Conservation (phyloP, 176 grass and related monocot species). For the Phoenix dactylifera region DNA sequence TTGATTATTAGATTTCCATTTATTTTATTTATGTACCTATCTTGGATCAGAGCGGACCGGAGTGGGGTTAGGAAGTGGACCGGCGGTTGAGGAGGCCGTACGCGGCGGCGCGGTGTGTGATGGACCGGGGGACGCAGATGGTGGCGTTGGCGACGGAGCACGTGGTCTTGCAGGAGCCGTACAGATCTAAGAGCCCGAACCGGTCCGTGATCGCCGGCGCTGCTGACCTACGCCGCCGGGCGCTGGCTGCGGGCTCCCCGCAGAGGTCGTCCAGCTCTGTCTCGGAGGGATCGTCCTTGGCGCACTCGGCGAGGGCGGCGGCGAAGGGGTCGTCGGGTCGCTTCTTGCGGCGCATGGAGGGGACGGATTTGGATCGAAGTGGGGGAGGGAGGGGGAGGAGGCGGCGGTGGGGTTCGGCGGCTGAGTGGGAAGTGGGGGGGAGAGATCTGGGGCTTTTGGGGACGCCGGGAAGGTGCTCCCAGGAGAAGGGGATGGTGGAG, state of each 20-base stretch:
- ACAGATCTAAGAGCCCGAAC: slow-evolving; percentile 41
- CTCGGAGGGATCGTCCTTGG: slow-evolving; percentile 28
- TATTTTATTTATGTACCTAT: slow-evolving; percentile 40
- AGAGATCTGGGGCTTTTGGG: slow-evolving; percentile 33
- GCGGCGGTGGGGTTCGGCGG: slow-evolving; percentile 21
- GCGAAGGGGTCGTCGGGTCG: slow-evolving; percentile 6
- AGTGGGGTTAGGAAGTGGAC: background rate
- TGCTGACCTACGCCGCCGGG: too few relatives aligned
- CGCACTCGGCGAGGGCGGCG: slow-evolving; percentile 3
- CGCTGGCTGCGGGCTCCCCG: too few relatives aligned
- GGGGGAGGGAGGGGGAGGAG: slow-evolving; percentile 3
- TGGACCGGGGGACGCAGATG: slow-evolving; percentile 44
- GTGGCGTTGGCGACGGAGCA: slow-evolving; percentile 43
- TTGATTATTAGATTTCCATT: too few relatives aligned
- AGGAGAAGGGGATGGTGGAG: slow-evolving; percentile 89
- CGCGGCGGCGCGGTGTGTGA: background rate
- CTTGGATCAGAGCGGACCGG: slow-evolving; percentile 2
- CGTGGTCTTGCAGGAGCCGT: slow-evolving; percentile 55
- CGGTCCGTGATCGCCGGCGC: slow-evolving; percentile 7
- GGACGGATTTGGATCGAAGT: slow-evolving; percentile 11
- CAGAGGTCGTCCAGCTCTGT: slow-evolving; percentile 26
- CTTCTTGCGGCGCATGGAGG: background rate
- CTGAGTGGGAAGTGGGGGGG: slow-evolving; percentile 8
- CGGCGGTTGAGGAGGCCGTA: background rate
- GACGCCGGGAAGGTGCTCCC: slow-evolving; percentile 87